Evolutionary conservation across 2,329 filamentous ascomycete genomes (phyloP), one percentile per base, ranked within the genome.

Genomic region (Diaporthe eres): DNA sequence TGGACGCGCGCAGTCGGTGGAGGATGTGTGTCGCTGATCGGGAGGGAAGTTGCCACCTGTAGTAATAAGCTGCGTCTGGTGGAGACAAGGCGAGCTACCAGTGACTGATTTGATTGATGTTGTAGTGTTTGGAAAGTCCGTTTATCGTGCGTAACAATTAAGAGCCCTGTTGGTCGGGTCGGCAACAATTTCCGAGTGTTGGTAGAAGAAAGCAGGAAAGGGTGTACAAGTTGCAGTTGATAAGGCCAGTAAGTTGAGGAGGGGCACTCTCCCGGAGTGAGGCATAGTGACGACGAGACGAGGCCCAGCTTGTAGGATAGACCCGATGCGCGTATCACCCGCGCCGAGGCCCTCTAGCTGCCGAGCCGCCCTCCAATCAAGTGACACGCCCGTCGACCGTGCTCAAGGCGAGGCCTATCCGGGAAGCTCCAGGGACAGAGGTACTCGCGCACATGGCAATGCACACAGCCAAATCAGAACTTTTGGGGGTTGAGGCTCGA

Each of bases 21-120:
- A 31, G 37, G 37, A 39, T 25, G 49, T 44, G 25, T 65, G 49
- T 61, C 58, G 49, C 37, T 60, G 37, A n/a, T 42, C 39, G n/a
- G 58, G 58, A 44, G 71, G 47, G 34, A 73, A 65, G 58, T 73
- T 65, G 71, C 71, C 71, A 73, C 71, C 51, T 73, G 58, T 63
- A 47, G 65, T 28, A 57, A 42, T 53, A 47, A 55, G 71, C 58
- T 65, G 71, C 13, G 81, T 84, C 37, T 77, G 77, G 79, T 25
- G 85, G 82, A 1, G 81, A 86, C 25, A 79, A 81, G 51, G 84
- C 81, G 49, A 15, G 47, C 49, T 22, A n/a, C 57, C 47, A 53
- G 12, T 65, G 58, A 49, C 60, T 31, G 49, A 1, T 44, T 44
- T n/a, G 60, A 44, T 65, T 28, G 71, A 42, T 55, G n/a, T 7